phyloP scores from a whole-genome alignment of 805 yeast genomes.

The Barnettozyma californica region DNA sequence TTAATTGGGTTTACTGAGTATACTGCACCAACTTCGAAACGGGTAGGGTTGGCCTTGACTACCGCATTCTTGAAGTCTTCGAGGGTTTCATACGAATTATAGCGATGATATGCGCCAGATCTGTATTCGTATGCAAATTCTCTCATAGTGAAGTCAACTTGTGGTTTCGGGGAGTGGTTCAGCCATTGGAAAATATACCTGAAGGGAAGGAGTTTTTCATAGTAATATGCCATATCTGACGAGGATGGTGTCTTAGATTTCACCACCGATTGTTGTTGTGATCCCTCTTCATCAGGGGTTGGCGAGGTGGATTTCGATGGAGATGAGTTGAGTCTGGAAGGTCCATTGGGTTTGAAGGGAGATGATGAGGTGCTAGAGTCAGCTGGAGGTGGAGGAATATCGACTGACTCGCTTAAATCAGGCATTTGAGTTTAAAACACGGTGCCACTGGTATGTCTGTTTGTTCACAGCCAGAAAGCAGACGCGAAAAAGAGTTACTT shows the following conservation, averaged over 20 bases:
- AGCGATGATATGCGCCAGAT: conserved; percentile 86
- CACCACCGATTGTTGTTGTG: conserved; percentile 1
- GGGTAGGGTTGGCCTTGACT: conserved; percentile 67
- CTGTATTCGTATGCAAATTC: conserved; percentile 91
- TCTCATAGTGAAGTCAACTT: conserved; percentile 75
- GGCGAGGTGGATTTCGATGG: conserved; percentile 11
- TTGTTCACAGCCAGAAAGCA: neutral
- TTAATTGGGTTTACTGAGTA: conserved; percentile 85
- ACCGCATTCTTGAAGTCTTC: conserved; percentile 80
- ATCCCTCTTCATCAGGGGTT: neutral
- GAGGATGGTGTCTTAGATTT: conserved; percentile 18
- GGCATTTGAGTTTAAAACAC: conserved; percentile 18
- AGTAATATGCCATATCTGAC: conserved; percentile 69
- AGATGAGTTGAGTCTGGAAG: conserved; percentile 16
- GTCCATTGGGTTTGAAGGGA: conserved; percentile 20
- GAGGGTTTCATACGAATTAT: conserved; percentile 62
- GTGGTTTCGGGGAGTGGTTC: conserved; percentile 74
- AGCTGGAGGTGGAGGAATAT: conserved; percentile 5
- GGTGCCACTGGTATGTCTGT: neutral
- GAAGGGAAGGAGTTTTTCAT: conserved; percentile 70
- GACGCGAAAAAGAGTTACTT: neutral
- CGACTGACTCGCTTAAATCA: conserved; percentile 11
- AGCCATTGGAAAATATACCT: conserved; percentile 81
- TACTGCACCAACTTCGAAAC: conserved; percentile 94
- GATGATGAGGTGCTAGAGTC: conserved; percentile 22